Evolutionary conservation across 164 flowering plant genomes (phyloP).

Genomic region (Magnolia kwangsiensis): DNA sequence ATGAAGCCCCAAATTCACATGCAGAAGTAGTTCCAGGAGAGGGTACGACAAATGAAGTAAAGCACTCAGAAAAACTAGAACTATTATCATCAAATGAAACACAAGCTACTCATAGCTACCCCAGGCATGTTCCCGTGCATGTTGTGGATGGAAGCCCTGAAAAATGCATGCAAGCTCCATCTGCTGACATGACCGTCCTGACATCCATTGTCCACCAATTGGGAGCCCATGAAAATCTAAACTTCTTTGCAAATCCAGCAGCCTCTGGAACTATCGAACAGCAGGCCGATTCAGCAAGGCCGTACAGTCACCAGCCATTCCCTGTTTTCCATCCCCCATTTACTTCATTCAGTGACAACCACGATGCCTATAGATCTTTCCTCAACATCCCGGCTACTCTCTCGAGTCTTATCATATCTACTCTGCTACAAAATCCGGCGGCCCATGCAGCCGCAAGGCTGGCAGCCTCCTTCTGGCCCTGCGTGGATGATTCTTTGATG

Average conservation of each 20-base stretch:
- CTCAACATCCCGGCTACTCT: slow-evolving; percentile 56
- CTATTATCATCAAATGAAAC: slow-evolving; percentile 28
- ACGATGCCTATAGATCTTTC: slow-evolving; percentile 47
- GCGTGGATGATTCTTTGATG: slow-evolving; percentile 36
- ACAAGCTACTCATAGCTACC: slow-evolving; percentile 43
- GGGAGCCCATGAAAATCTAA: slow-evolving; percentile 32
- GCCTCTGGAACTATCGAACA: slow-evolving; percentile 37
- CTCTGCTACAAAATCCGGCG: slow-evolving; percentile 76
- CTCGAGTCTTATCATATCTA: slow-evolving; percentile 57
- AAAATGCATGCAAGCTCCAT: slow-evolving; percentile 25
- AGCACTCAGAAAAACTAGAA: slow-evolving; percentile 18
- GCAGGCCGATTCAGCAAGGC: slow-evolving; percentile 20
- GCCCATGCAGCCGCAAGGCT: slow-evolving; percentile 86
- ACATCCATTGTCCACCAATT: slow-evolving; percentile 37
- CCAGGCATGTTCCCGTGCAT: slow-evolving; percentile 69
- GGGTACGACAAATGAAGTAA: slow-evolving; percentile 20
- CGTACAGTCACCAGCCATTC: slow-evolving; percentile 42
- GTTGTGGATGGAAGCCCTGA: slow-evolving; percentile 49
- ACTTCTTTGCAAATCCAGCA: slow-evolving; percentile 31
- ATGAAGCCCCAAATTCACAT: slow-evolving; percentile 12
- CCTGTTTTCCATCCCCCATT: slow-evolving; percentile 48
- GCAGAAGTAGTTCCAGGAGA: slow-evolving; percentile 24
- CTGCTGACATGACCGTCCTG: slow-evolving; percentile 28
- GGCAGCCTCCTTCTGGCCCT: slow-evolving; percentile 72
- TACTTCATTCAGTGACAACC: slow-evolving; percentile 33